A percentile compares a stretch with the other conserved stretches of the same genome.
These are phyloP conservation scores for Leccinum angustisporum DNA, from an alignment of 1,284 basidiomycete genomes.

Conservation along the genomic window DNA sequence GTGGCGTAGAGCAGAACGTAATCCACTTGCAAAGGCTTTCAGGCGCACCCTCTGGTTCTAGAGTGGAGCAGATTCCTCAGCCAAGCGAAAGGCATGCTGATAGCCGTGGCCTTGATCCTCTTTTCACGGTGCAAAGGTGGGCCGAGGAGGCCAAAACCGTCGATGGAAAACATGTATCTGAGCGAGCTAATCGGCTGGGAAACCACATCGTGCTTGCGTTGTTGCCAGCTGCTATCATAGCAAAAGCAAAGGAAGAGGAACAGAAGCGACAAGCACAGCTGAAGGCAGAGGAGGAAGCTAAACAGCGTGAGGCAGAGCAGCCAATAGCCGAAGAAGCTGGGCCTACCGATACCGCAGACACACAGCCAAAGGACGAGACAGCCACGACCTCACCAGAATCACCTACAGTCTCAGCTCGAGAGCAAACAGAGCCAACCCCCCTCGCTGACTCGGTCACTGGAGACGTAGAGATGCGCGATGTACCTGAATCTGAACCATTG, in stretches of 20 bases:
- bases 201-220: conserved; percentile 79
- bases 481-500: conserved; percentile 17
- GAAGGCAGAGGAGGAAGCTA: conserved; percentile 40
- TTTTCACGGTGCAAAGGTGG: conserved; percentile 89
- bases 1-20: conserved; percentile 54
- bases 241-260: conserved; percentile 57
- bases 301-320: conserved; percentile 32
- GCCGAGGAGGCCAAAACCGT: conserved; percentile 84
- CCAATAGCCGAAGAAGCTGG: conserved; percentile 30
- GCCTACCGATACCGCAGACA: conserved; percentile 18
- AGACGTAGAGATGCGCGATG: conserved; percentile 33
- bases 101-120: conserved; percentile 68
- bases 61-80: conserved; percentile 59
- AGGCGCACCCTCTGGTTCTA: conserved; percentile 50
- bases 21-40: conserved; percentile 48
- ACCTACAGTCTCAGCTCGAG: conserved; percentile 9
- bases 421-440: conserved; percentile 14
- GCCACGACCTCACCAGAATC: conserved; percentile 8
- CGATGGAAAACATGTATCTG: conserved; percentile 69
- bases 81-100: conserved; percentile 48
- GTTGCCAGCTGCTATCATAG: conserved; percentile 75
- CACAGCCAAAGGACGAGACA: conserved; percentile 19
- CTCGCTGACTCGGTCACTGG: conserved; percentile 15
- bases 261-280: conserved; percentile 46
- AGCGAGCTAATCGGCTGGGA: conserved; percentile 65